Evolutionary conservation across 768 basidiomycete species (phyloP).

Genomic region (Lactifluus echinatus): DNA sequence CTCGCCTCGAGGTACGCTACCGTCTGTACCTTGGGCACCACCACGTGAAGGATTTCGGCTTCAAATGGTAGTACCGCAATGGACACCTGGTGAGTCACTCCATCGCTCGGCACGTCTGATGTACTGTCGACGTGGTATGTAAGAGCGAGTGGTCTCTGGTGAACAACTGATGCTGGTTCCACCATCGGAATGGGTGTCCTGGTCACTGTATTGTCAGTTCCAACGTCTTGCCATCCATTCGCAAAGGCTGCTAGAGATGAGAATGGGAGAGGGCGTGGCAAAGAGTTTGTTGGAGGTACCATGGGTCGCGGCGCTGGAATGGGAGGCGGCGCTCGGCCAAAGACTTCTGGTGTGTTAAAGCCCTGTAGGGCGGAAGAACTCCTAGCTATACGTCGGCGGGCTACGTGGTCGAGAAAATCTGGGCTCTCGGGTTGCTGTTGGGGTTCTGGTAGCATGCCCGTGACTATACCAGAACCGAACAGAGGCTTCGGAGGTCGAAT

Average conservation of each 20-base stretch:
- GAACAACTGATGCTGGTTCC: constrained; percentile 37
- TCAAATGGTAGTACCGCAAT: constrained; percentile 44
- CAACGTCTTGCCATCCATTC: neutral
- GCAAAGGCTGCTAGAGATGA: too few relatives aligned
- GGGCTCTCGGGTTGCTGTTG: neutral
- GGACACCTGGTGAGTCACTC: constrained; percentile 47
- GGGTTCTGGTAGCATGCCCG: too few relatives aligned
- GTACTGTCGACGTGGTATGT: constrained; percentile 43
- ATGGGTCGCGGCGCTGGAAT: neutral
- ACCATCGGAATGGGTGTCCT: constrained; percentile 12
- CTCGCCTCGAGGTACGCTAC: constrained; percentile 38
- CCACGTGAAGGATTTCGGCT: constrained; percentile 37
- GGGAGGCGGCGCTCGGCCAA: neutral
- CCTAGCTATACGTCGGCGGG: too few relatives aligned
- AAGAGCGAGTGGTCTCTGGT: constrained; percentile 44
- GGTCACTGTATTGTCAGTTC: neutral
- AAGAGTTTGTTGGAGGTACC: neutral
- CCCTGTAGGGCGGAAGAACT: too few relatives aligned
- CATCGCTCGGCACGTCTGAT: constrained; percentile 47
- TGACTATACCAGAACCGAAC: neutral
- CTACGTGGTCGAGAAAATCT: neutral
- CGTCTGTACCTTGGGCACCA: constrained; percentile 41
- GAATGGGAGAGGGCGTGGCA: too few relatives aligned
- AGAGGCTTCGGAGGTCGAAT: neutral
- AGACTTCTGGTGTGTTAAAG: too few relatives aligned